Percentiles rank a stretch among this genome's conserved stretches.
Evolutionary conservation across 805 yeast species (phyloP).

Genomic region (Candida ovalis): DNA sequence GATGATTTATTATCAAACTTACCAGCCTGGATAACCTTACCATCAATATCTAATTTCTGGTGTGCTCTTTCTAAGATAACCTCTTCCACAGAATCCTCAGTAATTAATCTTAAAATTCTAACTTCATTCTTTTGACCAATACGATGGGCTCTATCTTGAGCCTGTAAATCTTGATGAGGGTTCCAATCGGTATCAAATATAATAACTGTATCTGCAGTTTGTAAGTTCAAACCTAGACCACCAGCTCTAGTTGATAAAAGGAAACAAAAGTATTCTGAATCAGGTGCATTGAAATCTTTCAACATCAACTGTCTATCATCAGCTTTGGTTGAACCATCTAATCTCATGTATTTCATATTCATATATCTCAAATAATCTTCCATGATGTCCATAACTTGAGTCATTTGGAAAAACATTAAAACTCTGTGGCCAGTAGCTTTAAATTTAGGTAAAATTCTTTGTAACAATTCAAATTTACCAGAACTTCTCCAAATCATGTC

Average conservation of each 20-base stretch:
- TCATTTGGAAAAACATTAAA: constrained; percentile 83
- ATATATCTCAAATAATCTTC: constrained; percentile 72
- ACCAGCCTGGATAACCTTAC: constrained; percentile 90
- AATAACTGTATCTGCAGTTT: constrained; percentile 83
- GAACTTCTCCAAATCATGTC: constrained; percentile 71
- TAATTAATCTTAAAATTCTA: constrained; percentile 72
- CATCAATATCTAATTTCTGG: constrained; percentile 81
- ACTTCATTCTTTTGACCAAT: constrained; percentile 89
- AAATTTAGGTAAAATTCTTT: constrained; percentile 71
- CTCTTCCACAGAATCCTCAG: constrained; percentile 81
- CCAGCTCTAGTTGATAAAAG: constrained; percentile 83
- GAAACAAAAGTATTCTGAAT: constrained; percentile 76
- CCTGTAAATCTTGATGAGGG: constrained; percentile 88
- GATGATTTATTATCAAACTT: constrained; percentile 84
- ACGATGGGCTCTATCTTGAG: constrained; percentile 88
- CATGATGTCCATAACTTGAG: constrained; percentile 87
- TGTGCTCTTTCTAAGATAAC: constrained; percentile 78
- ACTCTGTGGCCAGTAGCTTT: constrained; percentile 74
- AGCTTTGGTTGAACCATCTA: constrained; percentile 81
- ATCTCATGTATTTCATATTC: constrained; percentile 65
- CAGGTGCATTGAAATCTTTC: constrained; percentile 69
- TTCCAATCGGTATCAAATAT: constrained; percentile 90
- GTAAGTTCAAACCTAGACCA: constrained; percentile 82
- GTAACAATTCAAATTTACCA: constrained; percentile 78
- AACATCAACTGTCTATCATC: constrained; percentile 78